These are phyloP conservation scores for Hericium rajendrae DNA, from an alignment of 768 basidiomycete species.

Conservation along the genomic window DNA sequence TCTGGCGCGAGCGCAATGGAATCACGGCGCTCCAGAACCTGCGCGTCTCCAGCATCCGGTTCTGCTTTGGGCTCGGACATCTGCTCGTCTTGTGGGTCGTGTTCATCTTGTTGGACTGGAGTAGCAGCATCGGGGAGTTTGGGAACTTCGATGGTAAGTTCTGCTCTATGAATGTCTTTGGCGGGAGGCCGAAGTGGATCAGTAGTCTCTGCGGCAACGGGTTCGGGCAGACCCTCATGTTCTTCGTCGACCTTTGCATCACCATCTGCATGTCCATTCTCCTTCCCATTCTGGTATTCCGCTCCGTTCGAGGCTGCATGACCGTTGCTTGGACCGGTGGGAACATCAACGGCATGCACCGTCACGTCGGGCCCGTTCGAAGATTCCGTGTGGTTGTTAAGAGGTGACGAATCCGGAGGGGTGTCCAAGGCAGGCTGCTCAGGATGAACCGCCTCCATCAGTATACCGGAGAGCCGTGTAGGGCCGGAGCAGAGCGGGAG, in stretches of 20 bases:
- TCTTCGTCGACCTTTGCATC: not conserved
- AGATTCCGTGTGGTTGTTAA: conserved; percentile 8
- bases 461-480: conserved; percentile 1
- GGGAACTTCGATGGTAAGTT: not conserved
- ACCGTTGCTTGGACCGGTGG: no score
- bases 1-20: not conserved
- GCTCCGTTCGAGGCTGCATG: no score
- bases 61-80: not conserved
- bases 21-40: not conserved
- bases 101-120: not conserved
- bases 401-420: conserved; percentile 19
- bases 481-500: not conserved
- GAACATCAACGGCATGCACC: not conserved
- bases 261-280: not conserved
- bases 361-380: not conserved
- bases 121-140: not conserved
- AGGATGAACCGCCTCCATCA: conserved; percentile 15
- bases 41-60: not conserved
- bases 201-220: not conserved
- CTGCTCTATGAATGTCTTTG: not conserved
- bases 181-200: not conserved
- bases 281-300: not conserved
- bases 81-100: not conserved
- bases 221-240: not conserved
- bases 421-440: conserved; percentile 16